A percentile compares a stretch with the other conserved stretches of the same genome.
Conservation (phyloP, 2,329 filamentous ascomycete species). For the Fusarium keratoplasticum region DNA sequence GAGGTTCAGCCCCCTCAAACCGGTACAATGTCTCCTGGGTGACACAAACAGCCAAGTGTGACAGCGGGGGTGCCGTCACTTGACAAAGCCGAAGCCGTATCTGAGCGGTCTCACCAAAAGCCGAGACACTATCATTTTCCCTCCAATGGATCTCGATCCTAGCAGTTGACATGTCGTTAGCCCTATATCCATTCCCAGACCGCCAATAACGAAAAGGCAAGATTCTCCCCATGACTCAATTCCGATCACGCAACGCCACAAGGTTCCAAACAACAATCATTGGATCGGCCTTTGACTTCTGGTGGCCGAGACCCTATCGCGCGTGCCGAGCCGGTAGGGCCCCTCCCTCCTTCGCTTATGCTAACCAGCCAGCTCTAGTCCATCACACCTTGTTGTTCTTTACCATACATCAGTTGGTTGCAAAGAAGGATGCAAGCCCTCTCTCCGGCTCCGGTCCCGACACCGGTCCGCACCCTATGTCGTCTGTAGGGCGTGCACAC, state of each 20-base stretch:
- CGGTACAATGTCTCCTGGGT: not conserved
- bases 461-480: conserved; percentile 8
- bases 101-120: not conserved
- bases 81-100: not conserved
- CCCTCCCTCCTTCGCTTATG: not conserved
- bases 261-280: not conserved
- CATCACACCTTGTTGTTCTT: not conserved
- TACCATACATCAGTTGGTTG: not conserved
- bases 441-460: conserved; percentile 19
- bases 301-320: not conserved
- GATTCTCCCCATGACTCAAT: conserved; percentile 3
- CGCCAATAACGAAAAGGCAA: not conserved
- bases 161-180: not conserved
- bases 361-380: not conserved
- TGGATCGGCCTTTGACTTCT: not conserved
- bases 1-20: not conserved
- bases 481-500: not conserved
- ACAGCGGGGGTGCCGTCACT: not conserved
- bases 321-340: not conserved
- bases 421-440: not conserved
- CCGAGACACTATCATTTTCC: not conserved
- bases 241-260: conserved; percentile 32
- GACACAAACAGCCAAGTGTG: not conserved
- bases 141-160: not conserved
- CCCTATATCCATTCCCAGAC: not conserved